Conservation (phyloP, 2,329 filamentous ascomycete species). For the Rhynchosporium graminicola region DNA sequence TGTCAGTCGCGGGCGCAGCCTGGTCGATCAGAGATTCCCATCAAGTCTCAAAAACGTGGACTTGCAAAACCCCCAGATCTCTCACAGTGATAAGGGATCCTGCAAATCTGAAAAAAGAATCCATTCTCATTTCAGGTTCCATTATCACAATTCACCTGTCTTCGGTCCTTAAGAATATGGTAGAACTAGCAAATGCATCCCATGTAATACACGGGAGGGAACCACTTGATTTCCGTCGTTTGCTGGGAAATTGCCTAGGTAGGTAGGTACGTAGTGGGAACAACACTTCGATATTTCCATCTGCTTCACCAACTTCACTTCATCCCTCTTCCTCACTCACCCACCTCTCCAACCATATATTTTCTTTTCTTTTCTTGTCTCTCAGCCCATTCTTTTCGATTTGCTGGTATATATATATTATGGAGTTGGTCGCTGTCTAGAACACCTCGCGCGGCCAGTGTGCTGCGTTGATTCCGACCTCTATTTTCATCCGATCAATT, state of each 20-base stretch:
- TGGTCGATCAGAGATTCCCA: not conserved
- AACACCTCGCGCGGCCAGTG: not conserved
- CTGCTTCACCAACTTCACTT: not conserved
- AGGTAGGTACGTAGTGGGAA: not conserved
- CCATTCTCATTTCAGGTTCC: too few species aligned
- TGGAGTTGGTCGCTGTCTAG: conserved; percentile 7
- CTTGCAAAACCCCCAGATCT: too few species aligned
- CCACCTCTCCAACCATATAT: not conserved
- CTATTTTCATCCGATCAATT: not conserved
- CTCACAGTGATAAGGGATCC: too few species aligned
- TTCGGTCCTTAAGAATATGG: too few species aligned
- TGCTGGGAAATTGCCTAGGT: not conserved
- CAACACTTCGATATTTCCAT: conserved; percentile 9
- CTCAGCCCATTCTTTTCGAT: not conserved
- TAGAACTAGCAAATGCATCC: too few species aligned
- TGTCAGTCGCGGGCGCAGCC: too few species aligned
- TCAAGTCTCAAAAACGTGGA: too few species aligned
- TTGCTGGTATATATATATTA: not conserved
- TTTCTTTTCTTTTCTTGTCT: not conserved
- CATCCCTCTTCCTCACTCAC: not conserved
- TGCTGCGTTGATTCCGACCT: not conserved
- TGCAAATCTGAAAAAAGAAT: too few species aligned
- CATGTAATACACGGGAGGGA: too few species aligned
- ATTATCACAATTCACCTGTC: too few species aligned
- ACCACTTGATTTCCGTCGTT: too few species aligned